A percentile compares a stretch with the other conserved stretches of the same genome.
phyloP scores from a whole-genome alignment of 768 basidiomycete species.

The Cystobasidium onofrii region DNA sequence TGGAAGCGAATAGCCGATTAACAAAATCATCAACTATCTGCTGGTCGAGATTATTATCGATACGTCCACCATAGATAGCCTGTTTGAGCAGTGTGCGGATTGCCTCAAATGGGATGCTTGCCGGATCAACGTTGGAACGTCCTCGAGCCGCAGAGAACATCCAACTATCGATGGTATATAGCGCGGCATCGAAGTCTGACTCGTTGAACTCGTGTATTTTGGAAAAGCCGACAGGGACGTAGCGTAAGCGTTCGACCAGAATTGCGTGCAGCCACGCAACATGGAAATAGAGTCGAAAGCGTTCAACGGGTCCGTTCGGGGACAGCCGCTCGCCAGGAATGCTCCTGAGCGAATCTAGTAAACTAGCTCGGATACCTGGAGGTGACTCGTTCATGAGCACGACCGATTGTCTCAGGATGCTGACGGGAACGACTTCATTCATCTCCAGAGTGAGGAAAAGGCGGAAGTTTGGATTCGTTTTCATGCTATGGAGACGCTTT shows the following conservation, averaged over 20 bases:
- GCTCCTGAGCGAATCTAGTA: constrained; percentile 74
- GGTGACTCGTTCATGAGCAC: constrained; percentile 98
- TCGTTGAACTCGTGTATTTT: constrained; percentile 98
- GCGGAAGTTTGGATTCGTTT: constrained; percentile 82
- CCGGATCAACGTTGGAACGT: constrained; percentile 82
- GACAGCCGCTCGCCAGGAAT: constrained; percentile 62
- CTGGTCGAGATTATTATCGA: constrained; percentile 94
- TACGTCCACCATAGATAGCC: constrained; percentile 72
- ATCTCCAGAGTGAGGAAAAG: constrained; percentile 98
- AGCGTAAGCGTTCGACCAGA: constrained; percentile 90
- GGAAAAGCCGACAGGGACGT: constrained; percentile 93
- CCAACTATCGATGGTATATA: constrained; percentile 87
- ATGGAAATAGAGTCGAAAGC: constrained; percentile 84
- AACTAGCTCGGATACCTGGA: constrained; percentile 90
- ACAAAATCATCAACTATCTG: constrained; percentile 86
- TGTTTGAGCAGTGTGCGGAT: constrained; percentile 88
- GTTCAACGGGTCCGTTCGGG: constrained; percentile 80
- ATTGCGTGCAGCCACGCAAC: constrained; percentile 99
- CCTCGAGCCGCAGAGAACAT: constrained; percentile 71
- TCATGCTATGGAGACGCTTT: constrained; percentile 88
- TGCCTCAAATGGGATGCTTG: constrained; percentile 87
- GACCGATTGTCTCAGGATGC: constrained; percentile 89
- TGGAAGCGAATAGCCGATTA: constrained; percentile 73
- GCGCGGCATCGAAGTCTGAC: constrained; percentile 89
- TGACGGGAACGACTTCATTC: constrained; percentile 86